A percentile compares a stretch with the other conserved stretches of the same genome.
These are phyloP conservation scores for Lecanicillium sp. DNA, from an alignment of 2,329 filamentous ascomycete species.

Conservation along the genomic window DNA sequence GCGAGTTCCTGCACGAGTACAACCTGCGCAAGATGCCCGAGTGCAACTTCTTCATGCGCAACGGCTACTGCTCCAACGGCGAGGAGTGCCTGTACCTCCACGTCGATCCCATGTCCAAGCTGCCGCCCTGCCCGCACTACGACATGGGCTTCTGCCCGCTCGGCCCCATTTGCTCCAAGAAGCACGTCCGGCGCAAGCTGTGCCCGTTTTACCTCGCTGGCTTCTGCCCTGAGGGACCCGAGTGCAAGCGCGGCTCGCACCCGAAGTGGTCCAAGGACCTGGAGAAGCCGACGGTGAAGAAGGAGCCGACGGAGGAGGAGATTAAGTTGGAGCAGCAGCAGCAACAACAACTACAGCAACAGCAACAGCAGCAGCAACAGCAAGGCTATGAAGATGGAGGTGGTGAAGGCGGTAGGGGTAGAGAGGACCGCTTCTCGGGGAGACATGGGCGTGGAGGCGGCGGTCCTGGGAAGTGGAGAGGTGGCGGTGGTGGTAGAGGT, in stretches of 20 bases:
- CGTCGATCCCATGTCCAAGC: conserved; percentile 72
- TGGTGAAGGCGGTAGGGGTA: conserved; percentile 18
- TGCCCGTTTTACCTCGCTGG: conserved; percentile 86
- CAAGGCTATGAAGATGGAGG: conserved; percentile 24
- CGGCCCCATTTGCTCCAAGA: conserved; percentile 78
- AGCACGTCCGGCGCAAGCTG: conserved; percentile 74
- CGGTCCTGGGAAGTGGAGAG: conserved; percentile 30
- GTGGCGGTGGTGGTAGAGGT: conserved; percentile 19
- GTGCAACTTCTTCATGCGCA: conserved; percentile 91
- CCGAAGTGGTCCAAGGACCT: conserved; percentile 72
- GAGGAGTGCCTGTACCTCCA: conserved; percentile 94
- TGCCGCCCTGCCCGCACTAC: conserved; percentile 82
- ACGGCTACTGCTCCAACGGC: conserved; percentile 91
- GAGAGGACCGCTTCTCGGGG: conserved; percentile 20
- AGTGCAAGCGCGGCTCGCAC: conserved; percentile 75
- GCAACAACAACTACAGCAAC: conserved; percentile 26
- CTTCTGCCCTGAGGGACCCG: conserved; percentile 78
- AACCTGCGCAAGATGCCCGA: conserved; percentile 97
- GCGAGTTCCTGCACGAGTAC: conserved; percentile 98
- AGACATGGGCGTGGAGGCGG: conserved; percentile 22
- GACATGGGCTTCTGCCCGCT: conserved; percentile 91
- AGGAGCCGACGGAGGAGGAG: conserved; percentile 50
- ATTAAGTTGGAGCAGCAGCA: conserved; percentile 27
- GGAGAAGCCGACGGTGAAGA: conserved; percentile 66
- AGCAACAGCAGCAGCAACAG: conserved; percentile 28